Percentiles rank a stretch among this genome's conserved stretches.
Evolutionary conservation across 1,139 yeast genomes (phyloP).

Genomic region (Kodamaea ohmeri): DNA sequence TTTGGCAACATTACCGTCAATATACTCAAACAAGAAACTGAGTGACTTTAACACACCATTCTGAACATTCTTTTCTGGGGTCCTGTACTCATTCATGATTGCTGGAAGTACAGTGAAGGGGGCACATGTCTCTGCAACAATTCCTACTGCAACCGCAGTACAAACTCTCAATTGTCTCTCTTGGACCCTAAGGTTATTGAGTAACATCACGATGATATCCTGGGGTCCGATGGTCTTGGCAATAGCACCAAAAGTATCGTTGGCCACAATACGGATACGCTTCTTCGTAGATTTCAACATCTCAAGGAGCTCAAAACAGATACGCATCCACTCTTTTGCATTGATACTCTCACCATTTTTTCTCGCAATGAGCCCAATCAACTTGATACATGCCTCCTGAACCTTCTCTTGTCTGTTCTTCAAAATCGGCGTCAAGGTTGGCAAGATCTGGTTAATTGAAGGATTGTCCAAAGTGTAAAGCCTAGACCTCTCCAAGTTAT

Average conservation of each 20-base stretch:
- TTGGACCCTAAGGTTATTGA: constrained; percentile 84
- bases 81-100: constrained; percentile 90
- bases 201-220: constrained; percentile 81
- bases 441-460: constrained; percentile 77
- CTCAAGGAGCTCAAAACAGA: constrained; percentile 86
- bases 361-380: constrained; percentile 82
- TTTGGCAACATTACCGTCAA: constrained; percentile 68
- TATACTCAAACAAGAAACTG: constrained; percentile 91
- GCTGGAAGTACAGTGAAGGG: constrained; percentile 97
- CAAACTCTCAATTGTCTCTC: constrained; percentile 96
- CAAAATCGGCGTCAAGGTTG: constrained; percentile 87
- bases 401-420: constrained; percentile 90
- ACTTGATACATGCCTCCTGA: constrained; percentile 76
- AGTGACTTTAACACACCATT: constrained; percentile 92
- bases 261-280: constrained; percentile 80
- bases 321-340: constrained; percentile 97
- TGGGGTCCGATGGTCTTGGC: constrained; percentile 96
- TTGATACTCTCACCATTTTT: constrained; percentile 83
- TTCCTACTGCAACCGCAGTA: constrained; percentile 97
- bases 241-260: constrained; percentile 85
- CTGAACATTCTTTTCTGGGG: constrained; percentile 91
- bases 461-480: constrained; percentile 67
- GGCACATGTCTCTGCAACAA: constrained; percentile 90
- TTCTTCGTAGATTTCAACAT: constrained; percentile 84
- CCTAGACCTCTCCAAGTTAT: constrained; percentile 39